Conservation (phyloP, 352 stramenopile species). For the Globisporangium spiculum region DNA sequence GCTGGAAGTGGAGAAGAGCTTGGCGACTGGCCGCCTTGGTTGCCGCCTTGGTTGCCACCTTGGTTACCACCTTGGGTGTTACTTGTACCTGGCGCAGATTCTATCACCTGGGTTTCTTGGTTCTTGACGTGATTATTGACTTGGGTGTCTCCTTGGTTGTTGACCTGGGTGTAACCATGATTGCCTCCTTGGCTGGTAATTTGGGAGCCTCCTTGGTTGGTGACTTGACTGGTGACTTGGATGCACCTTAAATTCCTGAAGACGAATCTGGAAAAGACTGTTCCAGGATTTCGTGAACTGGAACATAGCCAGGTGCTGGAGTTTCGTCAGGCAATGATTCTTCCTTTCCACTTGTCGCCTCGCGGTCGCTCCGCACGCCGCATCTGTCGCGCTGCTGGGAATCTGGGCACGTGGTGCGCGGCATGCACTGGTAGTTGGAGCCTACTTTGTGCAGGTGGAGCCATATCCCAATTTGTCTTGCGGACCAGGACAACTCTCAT, state of each 20-base stretch:
- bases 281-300: too few species aligned
- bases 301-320: not conserved
- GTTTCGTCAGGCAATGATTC: too few species aligned
- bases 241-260: not conserved
- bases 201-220: not conserved
- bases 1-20: not conserved
- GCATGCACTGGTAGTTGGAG: not conserved
- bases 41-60: not conserved
- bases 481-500: not conserved
- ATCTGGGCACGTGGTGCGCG: not conserved
- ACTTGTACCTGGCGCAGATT: not conserved
- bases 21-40: not conserved
- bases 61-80: not conserved
- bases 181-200: not conserved
- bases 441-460: not conserved
- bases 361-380: not conserved
- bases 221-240: not conserved
- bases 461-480: conserved; percentile 9
- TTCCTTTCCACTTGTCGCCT: not conserved
- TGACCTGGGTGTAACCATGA: too few species aligned
- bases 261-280: not conserved
- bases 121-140: too few species aligned
- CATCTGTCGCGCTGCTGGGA: not conserved
- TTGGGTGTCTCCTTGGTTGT: not conserved
- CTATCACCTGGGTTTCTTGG: not conserved